Conservation (phyloP, 2,329 filamentous ascomycete genomes). For the Neoscytalidium dimidiatum region DNA sequence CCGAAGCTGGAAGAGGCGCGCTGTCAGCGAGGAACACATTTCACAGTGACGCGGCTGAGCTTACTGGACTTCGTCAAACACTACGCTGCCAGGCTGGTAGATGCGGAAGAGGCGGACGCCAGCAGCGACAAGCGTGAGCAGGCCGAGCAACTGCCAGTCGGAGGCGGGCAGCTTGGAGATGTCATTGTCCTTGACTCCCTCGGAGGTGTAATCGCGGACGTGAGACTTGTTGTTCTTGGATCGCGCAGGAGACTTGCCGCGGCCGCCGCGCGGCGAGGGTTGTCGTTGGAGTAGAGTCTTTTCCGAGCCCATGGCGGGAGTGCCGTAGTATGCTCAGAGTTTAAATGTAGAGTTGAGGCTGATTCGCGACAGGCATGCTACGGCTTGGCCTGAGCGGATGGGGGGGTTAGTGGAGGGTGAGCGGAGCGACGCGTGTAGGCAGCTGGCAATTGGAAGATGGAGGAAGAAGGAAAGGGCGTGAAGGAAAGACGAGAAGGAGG, state of each 20-base stretch:
- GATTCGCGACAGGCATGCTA: conserved; percentile 19
- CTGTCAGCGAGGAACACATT: background rate
- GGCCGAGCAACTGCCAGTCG: conserved; percentile 77
- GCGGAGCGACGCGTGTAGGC: background rate
- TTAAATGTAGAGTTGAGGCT: conserved; percentile 17
- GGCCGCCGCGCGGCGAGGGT: conserved; percentile 28
- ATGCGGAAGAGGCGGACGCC: conserved; percentile 90
- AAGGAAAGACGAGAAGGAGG: conserved; percentile 20
- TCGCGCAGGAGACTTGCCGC: conserved; percentile 37
- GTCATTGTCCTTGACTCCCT: conserved; percentile 85
- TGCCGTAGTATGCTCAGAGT: conserved; percentile 11
- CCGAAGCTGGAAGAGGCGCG: conserved; percentile 71
- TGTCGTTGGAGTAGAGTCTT: conserved; percentile 16
- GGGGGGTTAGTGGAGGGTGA: background rate
- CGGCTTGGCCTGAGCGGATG: conserved; percentile 17
- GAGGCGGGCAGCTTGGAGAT: conserved; percentile 81
- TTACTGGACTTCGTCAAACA: conserved; percentile 99
- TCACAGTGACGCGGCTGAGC: conserved; percentile 42
- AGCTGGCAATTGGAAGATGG: conserved; percentile 1
- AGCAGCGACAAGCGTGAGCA: conserved; percentile 73
- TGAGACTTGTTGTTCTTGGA: conserved; percentile 34
- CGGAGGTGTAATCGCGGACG: conserved; percentile 66
- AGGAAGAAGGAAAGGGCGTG: background rate
- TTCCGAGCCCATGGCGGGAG: conserved; percentile 18
- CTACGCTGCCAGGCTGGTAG: conserved; percentile 92